Base-by-base conservation (phyloP, 306 rosid genomes). In the Cucurbita argyrosperma region DNA sequence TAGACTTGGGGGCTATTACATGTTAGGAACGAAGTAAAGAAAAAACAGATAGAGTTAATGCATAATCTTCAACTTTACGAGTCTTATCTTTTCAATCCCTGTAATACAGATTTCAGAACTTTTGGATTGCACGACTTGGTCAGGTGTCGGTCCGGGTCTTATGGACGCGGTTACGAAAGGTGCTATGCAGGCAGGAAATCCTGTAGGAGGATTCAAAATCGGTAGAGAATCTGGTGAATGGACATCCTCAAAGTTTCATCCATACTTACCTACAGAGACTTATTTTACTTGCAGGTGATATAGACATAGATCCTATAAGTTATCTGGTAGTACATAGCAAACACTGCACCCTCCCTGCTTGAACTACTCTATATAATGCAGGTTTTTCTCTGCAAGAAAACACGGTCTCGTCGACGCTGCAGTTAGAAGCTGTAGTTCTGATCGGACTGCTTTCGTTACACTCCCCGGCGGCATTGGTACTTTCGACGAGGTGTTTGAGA, bases 391-490 rank as follows among this genome's bases (percentile, higher is more conserved):
- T 21, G 98, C 98, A 53, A 85, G 98, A 85, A 93, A 93, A 85
- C 98, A 93, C 8, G 98, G 98, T 18, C 83, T 90, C 55, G 98
- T 93, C 23, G 98, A 93, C 81, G 96, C 96, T 23, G 90, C 82
- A 54, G 90, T 89, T 55, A 86, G 98, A 79, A 85, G 81, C 76
- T 50, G 79, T 18, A 53, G 87, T 40, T 77, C 79, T 16, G 94
- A 89, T 38, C 88, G 80, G 74, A 93, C 97, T 23, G 98, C 96
- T 16, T 83, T 89, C 38, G 83, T 93, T 80, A 87, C 87, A 45
- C 94, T 90, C 67, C 98, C 98, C 1, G 98, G 98, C 62, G 98
- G 98, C 19, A 57, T 90, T 72, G 98, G 98, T 72, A 93, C 98
- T 57, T 87, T 93, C 8, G 98, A 90, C 71, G 98, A 93, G 76